Base-by-base conservation (phyloP, 2,329 filamentous ascomycete species). In the Trichophyton verrucosum region DNA sequence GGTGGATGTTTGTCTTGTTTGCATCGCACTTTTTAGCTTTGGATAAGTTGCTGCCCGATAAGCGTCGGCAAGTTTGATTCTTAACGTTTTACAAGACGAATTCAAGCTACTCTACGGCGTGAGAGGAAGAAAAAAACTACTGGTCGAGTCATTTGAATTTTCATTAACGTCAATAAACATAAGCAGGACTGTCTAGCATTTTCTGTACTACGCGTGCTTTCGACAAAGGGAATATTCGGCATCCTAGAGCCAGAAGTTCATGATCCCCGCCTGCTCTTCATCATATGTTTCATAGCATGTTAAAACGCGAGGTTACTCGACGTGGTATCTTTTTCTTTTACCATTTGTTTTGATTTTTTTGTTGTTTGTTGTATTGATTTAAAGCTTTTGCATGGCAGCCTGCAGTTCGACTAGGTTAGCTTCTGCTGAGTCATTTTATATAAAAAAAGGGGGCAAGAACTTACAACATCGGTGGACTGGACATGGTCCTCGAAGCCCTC, bases 381-480 rank as follows among this genome's bases (percentile, higher is more conserved):
- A 96, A 79, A 92, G 81, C 83, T 95, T 95, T 82, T 90, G 86
- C 90, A 95, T 95, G 75, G 89, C 89, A 77, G 80, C 78, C 78
- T 78, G 5, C 53, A 62, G 62, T 8, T n/a, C 6, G 27, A 38
- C 22, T 63, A 47, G 49, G 60, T 44, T 13, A 30, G 20, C 22
- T 7, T 7, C 15, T 27, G 30, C 27, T 6, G 42, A n/a, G 22
- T 11, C 8, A 38, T 24, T 15, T 33, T 30, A 30, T 30, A 30
- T 0, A 30, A 7, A 1, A 30, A 38, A 7, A 1, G 22, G 24
- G 9, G 38, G 33, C 33, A 11, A 47, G 47, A 61, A 73, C 79
- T 75, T 76, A 82, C 86, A 73, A 96, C 76, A 76, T 97, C 94
- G 70, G 87, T 86, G 69, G 91, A 96, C 85, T 99, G 94, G 73